Percentiles rank a stretch among this genome's conserved stretches.
phyloP scores from a whole-genome alignment of 352 stramenopile species.

The Blastocystis hominis region DNA sequence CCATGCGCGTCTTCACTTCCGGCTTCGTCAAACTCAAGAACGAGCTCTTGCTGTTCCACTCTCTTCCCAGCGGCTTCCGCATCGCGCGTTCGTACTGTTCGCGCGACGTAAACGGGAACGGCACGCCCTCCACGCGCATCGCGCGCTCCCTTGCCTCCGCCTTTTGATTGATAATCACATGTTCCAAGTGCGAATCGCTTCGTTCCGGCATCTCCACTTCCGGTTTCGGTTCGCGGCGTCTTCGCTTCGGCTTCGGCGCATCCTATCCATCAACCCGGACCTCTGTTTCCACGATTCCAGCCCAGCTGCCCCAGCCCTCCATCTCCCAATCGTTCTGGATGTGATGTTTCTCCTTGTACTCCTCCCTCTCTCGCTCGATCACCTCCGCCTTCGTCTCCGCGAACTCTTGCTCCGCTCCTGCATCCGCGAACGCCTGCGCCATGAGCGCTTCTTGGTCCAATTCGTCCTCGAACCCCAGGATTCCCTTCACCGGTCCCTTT shows the following conservation, averaged over 20 bases:
- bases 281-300: background rate
- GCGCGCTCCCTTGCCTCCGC: slow-evolving; percentile 60
- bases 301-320: slow-evolving; percentile 74
- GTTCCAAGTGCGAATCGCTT: slow-evolving; percentile 73
- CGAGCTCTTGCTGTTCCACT: slow-evolving; percentile 62
- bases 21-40: slow-evolving; percentile 57
- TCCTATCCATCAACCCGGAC: background rate
- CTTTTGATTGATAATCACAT: slow-evolving; percentile 68
- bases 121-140: slow-evolving; percentile 72
- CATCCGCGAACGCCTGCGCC: slow-evolving; percentile 82
- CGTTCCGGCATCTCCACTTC: slow-evolving; percentile 66
- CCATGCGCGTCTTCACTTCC: slow-evolving; percentile 42
- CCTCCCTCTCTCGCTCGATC: slow-evolving; percentile 66
- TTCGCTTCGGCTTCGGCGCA: background rate
- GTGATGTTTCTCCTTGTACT: slow-evolving; percentile 20
- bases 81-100: slow-evolving; percentile 93
- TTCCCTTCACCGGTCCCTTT: slow-evolving; percentile 41
- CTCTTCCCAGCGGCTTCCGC: slow-evolving; percentile 78
- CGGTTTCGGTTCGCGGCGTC: background rate
- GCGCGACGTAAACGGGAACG: slow-evolving; percentile 89
- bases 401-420: slow-evolving; percentile 82
- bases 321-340: slow-evolving; percentile 72
- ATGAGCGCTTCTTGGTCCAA: slow-evolving; percentile 80
- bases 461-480: background rate
- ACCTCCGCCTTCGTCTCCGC: slow-evolving; percentile 66